Evolutionary conservation across 1,139 yeast species (phyloP).

Genomic region (Geotrichum restrictum): DNA sequence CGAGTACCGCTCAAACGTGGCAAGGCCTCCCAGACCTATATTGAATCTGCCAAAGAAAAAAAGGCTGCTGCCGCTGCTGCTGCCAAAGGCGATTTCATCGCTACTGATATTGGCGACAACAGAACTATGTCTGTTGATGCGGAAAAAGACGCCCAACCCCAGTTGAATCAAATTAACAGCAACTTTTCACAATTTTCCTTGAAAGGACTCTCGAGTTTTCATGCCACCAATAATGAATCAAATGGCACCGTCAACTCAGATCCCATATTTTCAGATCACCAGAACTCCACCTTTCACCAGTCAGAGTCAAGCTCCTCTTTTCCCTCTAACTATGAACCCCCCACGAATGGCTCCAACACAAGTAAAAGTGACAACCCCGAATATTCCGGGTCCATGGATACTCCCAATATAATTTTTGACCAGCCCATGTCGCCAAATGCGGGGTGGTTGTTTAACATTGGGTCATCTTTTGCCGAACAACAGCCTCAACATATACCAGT

Average conservation of each 20-base stretch:
- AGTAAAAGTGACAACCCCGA: slow-evolving; percentile 1
- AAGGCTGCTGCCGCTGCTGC: slow-evolving; percentile 14
- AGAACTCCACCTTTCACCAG: background rate
- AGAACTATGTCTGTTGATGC: slow-evolving; percentile 1
- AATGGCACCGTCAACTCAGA: background rate
- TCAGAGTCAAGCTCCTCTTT: background rate
- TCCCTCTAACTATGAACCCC: background rate
- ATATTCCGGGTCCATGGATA: background rate
- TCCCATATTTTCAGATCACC: background rate
- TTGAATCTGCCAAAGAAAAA: slow-evolving; percentile 24
- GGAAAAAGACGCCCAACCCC: slow-evolving; percentile 8
- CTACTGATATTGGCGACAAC: slow-evolving; percentile 19
- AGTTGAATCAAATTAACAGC: slow-evolving; percentile 4
- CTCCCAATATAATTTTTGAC: slow-evolving; percentile 8
- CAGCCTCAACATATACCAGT: slow-evolving; percentile 6
- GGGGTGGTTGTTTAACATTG: slow-evolving; percentile 8
- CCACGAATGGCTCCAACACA: background rate
- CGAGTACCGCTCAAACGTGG: slow-evolving; percentile 43
- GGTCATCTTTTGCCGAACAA: slow-evolving; percentile 2
- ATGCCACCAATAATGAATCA: background rate
- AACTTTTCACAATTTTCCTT: slow-evolving; percentile 7
- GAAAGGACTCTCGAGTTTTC: slow-evolving; percentile 10
- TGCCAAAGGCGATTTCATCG: slow-evolving; percentile 6
- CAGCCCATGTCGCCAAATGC: slow-evolving; percentile 8
- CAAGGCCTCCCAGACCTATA: slow-evolving; percentile 36